These are phyloP conservation scores for Hymenoscyphus occultus DNA, from an alignment of 2,329 filamentous ascomycete genomes.

Conservation along the genomic window DNA sequence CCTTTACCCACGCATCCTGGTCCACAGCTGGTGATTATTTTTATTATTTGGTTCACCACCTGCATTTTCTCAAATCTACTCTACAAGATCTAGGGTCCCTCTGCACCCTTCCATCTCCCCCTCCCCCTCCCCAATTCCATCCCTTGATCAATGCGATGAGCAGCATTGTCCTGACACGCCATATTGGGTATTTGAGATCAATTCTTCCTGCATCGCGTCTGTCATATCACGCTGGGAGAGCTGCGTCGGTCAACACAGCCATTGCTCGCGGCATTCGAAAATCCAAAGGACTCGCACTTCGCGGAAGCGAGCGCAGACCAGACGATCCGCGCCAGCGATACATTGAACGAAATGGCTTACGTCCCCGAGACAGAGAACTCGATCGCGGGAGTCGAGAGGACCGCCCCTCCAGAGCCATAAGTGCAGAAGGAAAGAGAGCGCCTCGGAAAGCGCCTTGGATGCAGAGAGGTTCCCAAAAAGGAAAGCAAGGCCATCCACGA, in stretches of 20 bases:
- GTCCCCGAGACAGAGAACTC: not conserved
- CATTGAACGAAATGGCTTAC: conserved; percentile 23
- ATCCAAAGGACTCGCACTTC: conserved; percentile 40
- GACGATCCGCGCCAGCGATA: conserved; percentile 16
- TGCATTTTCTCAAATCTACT: too few species aligned
- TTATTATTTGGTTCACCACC: too few species aligned
- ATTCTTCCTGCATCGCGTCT: conserved; percentile 9
- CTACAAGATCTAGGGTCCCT: not conserved
- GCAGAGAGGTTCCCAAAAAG: not conserved
- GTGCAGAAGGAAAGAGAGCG: not conserved
- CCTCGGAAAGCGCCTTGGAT: too few species aligned
- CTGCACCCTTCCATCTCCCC: not conserved
- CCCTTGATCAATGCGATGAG: conserved; percentile 24
- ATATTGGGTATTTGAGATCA: conserved; percentile 16
- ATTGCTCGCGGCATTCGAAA: conserved; percentile 65
- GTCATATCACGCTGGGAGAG: conserved; percentile 34
- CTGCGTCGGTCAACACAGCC: conserved; percentile 62
- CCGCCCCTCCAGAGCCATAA: not conserved
- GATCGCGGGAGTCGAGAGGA: not conserved
- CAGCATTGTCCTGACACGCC: conserved; percentile 21
- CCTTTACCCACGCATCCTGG: too few species aligned
- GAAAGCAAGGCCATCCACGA: not conserved
- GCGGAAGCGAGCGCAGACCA: conserved; percentile 21
- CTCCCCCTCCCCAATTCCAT: not conserved
- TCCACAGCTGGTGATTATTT: too few species aligned